Evolutionary conservation across 2,329 filamentous ascomycete species (phyloP).

Genomic region (Immersiporthe knoxdaviesiana): DNA sequence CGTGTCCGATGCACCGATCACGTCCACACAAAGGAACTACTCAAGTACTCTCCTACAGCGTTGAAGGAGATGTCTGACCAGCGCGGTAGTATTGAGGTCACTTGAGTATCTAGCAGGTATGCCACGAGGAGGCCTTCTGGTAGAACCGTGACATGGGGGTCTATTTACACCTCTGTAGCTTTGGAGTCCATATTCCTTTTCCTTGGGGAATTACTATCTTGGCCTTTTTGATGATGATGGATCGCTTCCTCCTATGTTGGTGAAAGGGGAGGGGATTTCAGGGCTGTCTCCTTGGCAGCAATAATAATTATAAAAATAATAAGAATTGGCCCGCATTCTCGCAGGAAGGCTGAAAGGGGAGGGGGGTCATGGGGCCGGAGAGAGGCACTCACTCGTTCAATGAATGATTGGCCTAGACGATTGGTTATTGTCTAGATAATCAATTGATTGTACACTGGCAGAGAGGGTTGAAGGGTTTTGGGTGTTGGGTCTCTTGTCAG

Average conservation of each 20-base stretch:
- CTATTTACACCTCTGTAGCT: background rate
- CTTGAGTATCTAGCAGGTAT: background rate
- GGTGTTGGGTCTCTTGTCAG: background rate
- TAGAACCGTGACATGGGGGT: background rate
- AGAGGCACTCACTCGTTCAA: background rate
- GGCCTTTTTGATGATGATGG: background rate
- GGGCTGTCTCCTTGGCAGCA: background rate
- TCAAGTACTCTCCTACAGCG: background rate
- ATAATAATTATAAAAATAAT: too few species aligned
- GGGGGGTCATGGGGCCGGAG: background rate
- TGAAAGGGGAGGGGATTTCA: background rate
- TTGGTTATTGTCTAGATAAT: background rate
- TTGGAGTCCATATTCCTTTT: background rate
- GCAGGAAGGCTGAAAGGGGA: background rate
- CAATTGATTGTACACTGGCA: too few species aligned
- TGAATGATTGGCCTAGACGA: background rate
- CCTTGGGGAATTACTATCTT: background rate
- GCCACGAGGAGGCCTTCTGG: background rate
- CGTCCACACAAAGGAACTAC: background rate
- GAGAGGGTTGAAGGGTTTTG: too few species aligned
- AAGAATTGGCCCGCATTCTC: background rate
- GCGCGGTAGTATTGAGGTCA: too few species aligned
- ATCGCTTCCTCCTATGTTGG: background rate
- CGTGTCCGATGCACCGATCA: background rate
- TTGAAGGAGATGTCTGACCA: too few species aligned